Evolutionary conservation across 2,329 filamentous ascomycete species (phyloP).

Genomic region (Westerdykella sp.): DNA sequence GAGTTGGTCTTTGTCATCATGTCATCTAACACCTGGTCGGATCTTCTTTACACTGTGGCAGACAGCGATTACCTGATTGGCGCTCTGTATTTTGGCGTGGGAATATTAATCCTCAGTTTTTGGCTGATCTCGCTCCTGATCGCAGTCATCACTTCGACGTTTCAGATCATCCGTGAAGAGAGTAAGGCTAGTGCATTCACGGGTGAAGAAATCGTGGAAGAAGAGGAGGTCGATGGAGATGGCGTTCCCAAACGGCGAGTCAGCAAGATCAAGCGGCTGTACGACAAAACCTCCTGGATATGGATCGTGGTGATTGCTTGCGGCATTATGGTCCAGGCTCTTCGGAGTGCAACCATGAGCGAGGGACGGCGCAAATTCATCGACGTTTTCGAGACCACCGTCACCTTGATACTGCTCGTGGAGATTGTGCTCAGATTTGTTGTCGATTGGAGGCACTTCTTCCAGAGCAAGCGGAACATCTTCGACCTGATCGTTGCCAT

Average conservation of each 20-base stretch:
- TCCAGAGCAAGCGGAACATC: slow-evolving; percentile 65
- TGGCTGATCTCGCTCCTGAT: slow-evolving; percentile 95
- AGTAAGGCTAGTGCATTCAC: slow-evolving; percentile 92
- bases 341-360: slow-evolving; percentile 72
- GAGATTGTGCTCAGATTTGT: slow-evolving; percentile 78
- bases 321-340: slow-evolving; percentile 71
- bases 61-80: slow-evolving; percentile 85
- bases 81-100: slow-evolving; percentile 66
- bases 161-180: slow-evolving; percentile 96
- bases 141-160: slow-evolving; percentile 96
- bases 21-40: slow-evolving; percentile 94
- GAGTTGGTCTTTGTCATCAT: slow-evolving; percentile 97
- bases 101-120: slow-evolving; percentile 85
- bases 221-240: slow-evolving; percentile 29
- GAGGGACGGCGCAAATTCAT: slow-evolving; percentile 58
- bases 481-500: slow-evolving; percentile 76
- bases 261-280: slow-evolving; percentile 60
- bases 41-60: slow-evolving; percentile 88
- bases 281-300: slow-evolving; percentile 65
- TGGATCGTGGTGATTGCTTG: slow-evolving; percentile 79
- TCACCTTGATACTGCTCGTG: slow-evolving; percentile 70
- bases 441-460: slow-evolving; percentile 75
- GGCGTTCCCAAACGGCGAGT: slow-evolving; percentile 37
- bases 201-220: slow-evolving; percentile 52
- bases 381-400: slow-evolving; percentile 61